Evolutionary conservation across 768 basidiomycete species (phyloP).

Genomic region (Termitomyces sp.): DNA sequence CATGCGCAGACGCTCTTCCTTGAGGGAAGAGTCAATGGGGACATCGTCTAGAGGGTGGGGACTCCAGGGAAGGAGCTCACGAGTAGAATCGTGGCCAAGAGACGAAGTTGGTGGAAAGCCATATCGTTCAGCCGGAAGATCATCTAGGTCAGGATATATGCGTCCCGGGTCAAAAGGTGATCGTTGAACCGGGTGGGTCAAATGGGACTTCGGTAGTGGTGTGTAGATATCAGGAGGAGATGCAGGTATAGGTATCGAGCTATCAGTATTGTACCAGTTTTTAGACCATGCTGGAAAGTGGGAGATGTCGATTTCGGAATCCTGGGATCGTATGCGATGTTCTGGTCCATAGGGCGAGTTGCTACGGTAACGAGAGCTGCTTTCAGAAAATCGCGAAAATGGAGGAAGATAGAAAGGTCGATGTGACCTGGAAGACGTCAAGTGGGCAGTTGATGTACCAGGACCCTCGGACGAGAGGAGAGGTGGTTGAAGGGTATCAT

Average conservation of each 20-base stretch:
- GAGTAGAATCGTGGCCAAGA: constrained; percentile 36
- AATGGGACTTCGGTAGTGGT: constrained; percentile 23
- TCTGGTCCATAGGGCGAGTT: constrained; percentile 17
- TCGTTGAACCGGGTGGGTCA: constrained; percentile 13
- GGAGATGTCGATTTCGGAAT: constrained; percentile 54
- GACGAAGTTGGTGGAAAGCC: constrained; percentile 30
- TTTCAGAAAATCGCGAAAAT: constrained; percentile 25
- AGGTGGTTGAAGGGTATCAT: constrained; percentile 29
- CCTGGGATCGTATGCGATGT: constrained; percentile 19
- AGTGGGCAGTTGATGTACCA: constrained; percentile 33
- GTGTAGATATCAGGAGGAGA: constrained; percentile 26
- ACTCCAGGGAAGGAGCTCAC: constrained; percentile 52
- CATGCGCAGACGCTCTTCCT: constrained; percentile 70
- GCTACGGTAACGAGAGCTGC: constrained; percentile 17
- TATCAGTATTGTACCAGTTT: constrained; percentile 49
- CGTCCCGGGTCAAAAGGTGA: constrained; percentile 35
- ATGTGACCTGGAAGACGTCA: constrained; percentile 19
- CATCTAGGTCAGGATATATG: constrained; percentile 18
- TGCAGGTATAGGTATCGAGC: constrained; percentile 14
- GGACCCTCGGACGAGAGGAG: constrained; percentile 42
- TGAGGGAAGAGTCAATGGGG: constrained; percentile 45
- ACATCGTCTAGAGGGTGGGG: constrained; percentile 41
- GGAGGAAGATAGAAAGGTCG: constrained; percentile 51
- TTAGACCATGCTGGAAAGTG: constrained; percentile 65
- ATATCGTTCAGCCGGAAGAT: constrained; percentile 28